phyloP scores from a whole-genome alignment of 805 yeast species.

The Candida verbasci region DNA sequence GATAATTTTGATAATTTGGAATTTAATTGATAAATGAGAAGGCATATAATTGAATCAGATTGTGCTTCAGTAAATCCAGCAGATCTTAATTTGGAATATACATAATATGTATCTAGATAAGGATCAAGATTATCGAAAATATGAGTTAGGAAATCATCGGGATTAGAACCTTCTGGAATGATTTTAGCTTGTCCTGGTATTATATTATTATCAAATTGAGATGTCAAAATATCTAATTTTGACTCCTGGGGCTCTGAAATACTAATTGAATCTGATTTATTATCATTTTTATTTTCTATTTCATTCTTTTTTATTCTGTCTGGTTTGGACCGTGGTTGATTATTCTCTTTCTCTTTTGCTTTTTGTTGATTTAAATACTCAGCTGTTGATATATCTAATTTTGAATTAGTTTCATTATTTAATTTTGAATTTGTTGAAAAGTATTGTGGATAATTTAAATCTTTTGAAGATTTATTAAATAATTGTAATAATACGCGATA shows the following conservation, averaged over 20 bases:
- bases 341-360: too few relatives aligned
- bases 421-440: constrained; percentile 1
- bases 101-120: constrained; percentile 44
- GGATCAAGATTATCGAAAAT: constrained; percentile 49
- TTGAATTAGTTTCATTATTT: too few relatives aligned
- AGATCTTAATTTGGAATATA: constrained; percentile 46
- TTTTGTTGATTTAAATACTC: not conserved
- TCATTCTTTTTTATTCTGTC: not conserved
- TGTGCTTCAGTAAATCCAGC: constrained; percentile 63
- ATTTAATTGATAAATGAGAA: constrained; percentile 42
- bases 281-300: not conserved
- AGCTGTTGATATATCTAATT: constrained; percentile 1
- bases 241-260: not conserved
- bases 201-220: constrained; percentile 1
- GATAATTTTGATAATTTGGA: constrained; percentile 41
- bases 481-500: too few relatives aligned
- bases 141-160: constrained; percentile 42
- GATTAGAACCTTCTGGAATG: constrained; percentile 2
- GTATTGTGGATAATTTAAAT: constrained; percentile 1
- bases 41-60: constrained; percentile 52
- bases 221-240: constrained; percentile 1
- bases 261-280: not conserved
- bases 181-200: constrained; percentile 3
- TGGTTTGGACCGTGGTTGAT: not conserved
- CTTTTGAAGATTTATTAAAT: too few relatives aligned